Conservation (phyloP, 345 rosid species). For the Eucalyptus curtisii region DNA sequence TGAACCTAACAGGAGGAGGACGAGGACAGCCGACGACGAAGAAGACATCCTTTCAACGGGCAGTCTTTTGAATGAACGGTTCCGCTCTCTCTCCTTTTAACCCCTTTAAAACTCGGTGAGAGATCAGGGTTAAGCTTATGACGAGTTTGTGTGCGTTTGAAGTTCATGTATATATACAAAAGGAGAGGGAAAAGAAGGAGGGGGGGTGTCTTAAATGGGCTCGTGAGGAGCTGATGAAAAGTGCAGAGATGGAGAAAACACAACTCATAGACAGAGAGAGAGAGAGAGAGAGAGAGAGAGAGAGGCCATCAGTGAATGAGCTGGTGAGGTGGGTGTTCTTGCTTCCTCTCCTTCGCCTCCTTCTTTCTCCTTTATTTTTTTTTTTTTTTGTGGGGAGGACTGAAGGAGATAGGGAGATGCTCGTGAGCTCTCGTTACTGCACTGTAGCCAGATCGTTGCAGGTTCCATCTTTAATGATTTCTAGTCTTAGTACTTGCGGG, state of each 20-base stretch:
- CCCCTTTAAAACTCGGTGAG: not conserved
- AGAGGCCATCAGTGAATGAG: not conserved
- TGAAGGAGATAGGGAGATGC: conserved; percentile 13
- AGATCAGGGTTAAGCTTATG: not conserved
- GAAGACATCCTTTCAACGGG: not conserved
- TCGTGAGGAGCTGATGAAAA: conserved; percentile 38
- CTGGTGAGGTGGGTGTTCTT: conserved; percentile 17
- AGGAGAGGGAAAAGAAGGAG: not conserved
- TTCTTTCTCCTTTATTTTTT: not conserved
- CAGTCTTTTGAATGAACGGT: not conserved
- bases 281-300: not conserved
- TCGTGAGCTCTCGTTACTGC: conserved; percentile 44
- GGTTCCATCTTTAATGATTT: not conserved
- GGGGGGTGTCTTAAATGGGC: conserved; percentile 36
- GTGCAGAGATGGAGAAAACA: not conserved
- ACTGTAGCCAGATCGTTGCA: not conserved
- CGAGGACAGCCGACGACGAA: not conserved
- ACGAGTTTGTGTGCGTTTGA: not conserved
- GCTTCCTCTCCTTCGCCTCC: not conserved
- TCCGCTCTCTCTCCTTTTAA: not conserved
- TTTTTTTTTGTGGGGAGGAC: not conserved
- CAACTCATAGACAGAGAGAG: not conserved
- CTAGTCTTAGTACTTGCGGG: not conserved
- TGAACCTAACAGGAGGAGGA: not conserved
- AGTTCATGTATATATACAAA: not conserved